A percentile compares a stretch with the other conserved stretches of the same genome.
phyloP scores from a whole-genome alignment of 257 asterid genomes.

The Parsonsia alboflavescens region DNA sequence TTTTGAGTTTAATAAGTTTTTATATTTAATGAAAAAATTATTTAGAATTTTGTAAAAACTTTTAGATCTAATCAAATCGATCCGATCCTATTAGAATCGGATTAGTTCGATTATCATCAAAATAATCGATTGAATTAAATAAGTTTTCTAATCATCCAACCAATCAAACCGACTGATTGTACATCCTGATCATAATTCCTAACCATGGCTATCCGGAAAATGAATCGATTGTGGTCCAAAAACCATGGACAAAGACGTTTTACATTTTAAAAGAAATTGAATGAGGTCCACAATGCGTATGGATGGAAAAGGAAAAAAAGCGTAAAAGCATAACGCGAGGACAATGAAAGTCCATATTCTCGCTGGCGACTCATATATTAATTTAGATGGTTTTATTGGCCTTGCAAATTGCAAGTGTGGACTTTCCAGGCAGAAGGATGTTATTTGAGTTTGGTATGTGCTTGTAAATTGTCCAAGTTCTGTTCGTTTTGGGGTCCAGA shows the following conservation, averaged over 20 bases:
- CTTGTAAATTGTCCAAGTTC: neutral
- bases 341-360: neutral
- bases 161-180: no score
- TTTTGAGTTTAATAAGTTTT: no score
- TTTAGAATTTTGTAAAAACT: no score
- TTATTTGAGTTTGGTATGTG: neutral
- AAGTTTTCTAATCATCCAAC: no score
- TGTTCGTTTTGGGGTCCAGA: neutral
- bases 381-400: neutral
- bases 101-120: no score
- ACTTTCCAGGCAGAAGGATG: constrained; percentile 21
- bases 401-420: constrained; percentile 14
- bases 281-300: neutral
- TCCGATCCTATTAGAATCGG: no score
- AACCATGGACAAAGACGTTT: constrained; percentile 3
- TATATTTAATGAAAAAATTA: no score
- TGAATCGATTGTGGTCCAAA: constrained; percentile 1
- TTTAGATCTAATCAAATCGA: no score
- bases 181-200: no score
- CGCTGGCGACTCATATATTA: neutral
- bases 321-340: neutral
- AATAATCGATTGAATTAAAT: no score
- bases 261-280: neutral
- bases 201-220: neutral
- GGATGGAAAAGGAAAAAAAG: neutral